Conservation (phyloP, 768 basidiomycete species). For the Rhodotorula sphaerocarpa region DNA sequence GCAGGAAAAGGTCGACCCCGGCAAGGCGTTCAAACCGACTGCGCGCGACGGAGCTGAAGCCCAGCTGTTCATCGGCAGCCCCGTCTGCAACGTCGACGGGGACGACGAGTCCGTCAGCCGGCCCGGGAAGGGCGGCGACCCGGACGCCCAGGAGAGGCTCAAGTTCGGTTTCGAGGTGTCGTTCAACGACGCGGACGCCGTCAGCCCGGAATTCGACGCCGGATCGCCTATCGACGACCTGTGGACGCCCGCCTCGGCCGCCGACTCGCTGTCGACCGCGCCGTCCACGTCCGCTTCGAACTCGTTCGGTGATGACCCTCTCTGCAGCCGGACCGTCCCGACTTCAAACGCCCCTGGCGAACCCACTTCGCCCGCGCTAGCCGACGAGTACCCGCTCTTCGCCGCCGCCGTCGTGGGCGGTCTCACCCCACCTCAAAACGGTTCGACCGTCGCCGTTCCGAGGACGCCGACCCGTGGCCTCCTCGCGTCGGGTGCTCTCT, state of each 20-base stretch:
- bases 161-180: neutral
- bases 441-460: neutral
- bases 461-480: neutral
- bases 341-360: neutral
- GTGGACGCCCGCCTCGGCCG: conserved; percentile 5
- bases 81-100: neutral
- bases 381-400: neutral
- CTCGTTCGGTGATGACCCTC: neutral
- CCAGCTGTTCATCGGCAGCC: conserved; percentile 6
- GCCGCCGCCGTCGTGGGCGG: neutral
- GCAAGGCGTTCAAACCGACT: conserved; percentile 10
- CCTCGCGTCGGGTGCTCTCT: no score
- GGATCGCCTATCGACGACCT: conserved; percentile 11
- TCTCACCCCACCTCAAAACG: neutral
- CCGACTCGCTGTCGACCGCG: conserved; percentile 4
- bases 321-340: neutral
- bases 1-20: neutral
- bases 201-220: neutral
- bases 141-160: no score
- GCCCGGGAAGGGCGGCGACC: no score
- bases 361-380: neutral
- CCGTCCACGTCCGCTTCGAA: neutral
- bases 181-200: neutral
- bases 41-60: neutral
- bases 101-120: neutral